Percentiles rank a stretch among this genome's conserved stretches.
Evolutionary conservation across 78 protist genomes (phyloP).

Genomic region (Polysphondylium violaceum): DNA sequence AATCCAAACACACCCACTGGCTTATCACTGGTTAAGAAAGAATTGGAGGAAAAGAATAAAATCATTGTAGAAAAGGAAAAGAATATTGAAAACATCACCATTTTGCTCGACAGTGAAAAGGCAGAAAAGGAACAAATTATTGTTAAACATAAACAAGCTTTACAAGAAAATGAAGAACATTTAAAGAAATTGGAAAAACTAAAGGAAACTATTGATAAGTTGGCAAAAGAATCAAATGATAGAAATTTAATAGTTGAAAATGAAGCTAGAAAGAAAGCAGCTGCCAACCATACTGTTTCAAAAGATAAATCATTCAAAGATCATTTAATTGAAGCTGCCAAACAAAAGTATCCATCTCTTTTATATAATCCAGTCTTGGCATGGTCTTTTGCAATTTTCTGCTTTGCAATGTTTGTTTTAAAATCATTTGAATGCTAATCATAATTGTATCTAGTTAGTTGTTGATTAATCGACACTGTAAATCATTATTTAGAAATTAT

Average conservation of each 20-base stretch:
- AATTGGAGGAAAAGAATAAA: neutral
- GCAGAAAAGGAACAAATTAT: neutral
- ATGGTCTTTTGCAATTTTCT: constrained; percentile 8
- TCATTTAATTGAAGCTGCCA: neutral
- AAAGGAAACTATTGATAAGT: neutral
- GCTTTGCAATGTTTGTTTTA: neutral
- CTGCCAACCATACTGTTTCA: neutral
- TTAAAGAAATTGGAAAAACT: neutral
- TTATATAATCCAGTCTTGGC: constrained; percentile 13
- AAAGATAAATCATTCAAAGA: neutral
- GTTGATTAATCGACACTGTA: too few species aligned
- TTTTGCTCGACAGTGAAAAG: neutral
- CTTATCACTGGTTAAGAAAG: neutral
- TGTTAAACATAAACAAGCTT: too few species aligned
- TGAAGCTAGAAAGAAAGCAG: neutral
- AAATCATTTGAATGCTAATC: constrained; percentile 15
- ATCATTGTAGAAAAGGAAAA: neutral
- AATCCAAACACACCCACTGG: too few species aligned
- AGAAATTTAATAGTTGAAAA: neutral
- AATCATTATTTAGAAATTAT: too few species aligned
- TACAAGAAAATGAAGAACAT: neutral
- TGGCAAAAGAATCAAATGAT: neutral
- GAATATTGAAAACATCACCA: neutral
- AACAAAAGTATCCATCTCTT: neutral
- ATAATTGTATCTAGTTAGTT: too few species aligned